Evolutionary conservation across 2,329 filamentous ascomycete species (phyloP).

Genomic region (Bertia moriformis): DNA sequence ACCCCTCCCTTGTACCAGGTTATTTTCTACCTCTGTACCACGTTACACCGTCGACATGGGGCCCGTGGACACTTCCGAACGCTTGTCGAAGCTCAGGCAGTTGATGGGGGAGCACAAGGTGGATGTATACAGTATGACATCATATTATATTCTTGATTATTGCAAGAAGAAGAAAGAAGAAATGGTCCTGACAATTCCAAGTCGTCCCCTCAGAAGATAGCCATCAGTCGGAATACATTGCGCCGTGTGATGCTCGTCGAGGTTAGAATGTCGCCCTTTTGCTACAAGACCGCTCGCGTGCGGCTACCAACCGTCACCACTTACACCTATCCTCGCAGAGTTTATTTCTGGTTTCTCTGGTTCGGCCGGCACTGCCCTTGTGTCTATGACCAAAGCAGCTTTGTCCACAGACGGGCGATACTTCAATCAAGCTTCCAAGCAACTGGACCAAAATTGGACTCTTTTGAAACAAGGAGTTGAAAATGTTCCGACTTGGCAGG

Average conservation of each 20-base stretch:
- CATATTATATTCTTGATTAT: constrained; percentile 8
- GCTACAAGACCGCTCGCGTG: neutral
- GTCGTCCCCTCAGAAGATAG: constrained; percentile 94
- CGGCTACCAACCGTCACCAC: neutral
- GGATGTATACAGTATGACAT: constrained; percentile 71
- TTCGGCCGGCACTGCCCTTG: constrained; percentile 81
- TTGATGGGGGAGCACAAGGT: constrained; percentile 79
- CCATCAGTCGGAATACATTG: constrained; percentile 96
- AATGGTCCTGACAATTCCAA: constrained; percentile 20
- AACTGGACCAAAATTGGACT: constrained; percentile 82
- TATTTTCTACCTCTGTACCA: constrained; percentile 19
- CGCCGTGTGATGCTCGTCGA: constrained; percentile 79
- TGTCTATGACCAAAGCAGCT: constrained; percentile 74
- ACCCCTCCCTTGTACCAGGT: constrained; percentile 11
- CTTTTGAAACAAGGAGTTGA: constrained; percentile 85
- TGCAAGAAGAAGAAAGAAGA: constrained; percentile 4
- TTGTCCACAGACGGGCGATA: constrained; percentile 92
- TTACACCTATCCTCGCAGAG: constrained; percentile 23
- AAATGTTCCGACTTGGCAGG: constrained; percentile 92
- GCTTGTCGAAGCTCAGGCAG: constrained; percentile 62
- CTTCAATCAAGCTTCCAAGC: constrained; percentile 87
- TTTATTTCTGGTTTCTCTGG: constrained; percentile 91
- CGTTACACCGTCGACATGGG: constrained; percentile 40
- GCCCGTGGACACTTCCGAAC: constrained; percentile 62
- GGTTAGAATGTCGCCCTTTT: constrained; percentile 24